These are phyloP conservation scores for Fusarium coffeatum DNA, from an alignment of 2,329 filamentous ascomycete species.

Conservation along the genomic window DNA sequence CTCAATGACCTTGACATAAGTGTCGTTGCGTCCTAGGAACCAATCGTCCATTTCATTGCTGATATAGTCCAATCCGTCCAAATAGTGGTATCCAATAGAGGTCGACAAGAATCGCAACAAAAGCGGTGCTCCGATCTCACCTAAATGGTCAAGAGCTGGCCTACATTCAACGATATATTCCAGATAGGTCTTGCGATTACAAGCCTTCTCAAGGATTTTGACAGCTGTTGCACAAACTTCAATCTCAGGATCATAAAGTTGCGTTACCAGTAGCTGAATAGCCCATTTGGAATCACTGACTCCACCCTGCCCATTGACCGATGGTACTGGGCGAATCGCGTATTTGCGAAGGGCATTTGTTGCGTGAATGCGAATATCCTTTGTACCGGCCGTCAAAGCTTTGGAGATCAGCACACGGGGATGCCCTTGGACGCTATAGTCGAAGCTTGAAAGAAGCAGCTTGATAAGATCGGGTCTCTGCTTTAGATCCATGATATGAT, in stretches of 20 bases:
- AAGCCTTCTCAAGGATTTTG: conserved; percentile 97
- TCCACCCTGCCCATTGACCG: conserved; percentile 52
- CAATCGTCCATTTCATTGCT: conserved; percentile 99
- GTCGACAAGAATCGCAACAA: conserved; percentile 93
- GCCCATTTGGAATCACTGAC: conserved; percentile 89
- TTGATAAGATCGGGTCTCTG: conserved; percentile 93
- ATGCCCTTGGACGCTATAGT: conserved; percentile 90
- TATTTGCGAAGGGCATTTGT: conserved; percentile 91
- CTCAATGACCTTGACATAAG: conserved; percentile 94
- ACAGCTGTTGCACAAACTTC: conserved; percentile 96
- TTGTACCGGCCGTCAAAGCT: conserved; percentile 89
- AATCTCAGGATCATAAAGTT: conserved; percentile 96
- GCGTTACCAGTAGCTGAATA: conserved; percentile 95
- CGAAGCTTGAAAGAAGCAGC: conserved; percentile 87
- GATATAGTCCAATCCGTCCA: conserved; percentile 97
- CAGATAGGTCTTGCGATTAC: conserved; percentile 88
- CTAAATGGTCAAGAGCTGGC: conserved; percentile 92
- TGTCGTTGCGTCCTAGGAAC: conserved; percentile 96
- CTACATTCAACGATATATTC: conserved; percentile 98
- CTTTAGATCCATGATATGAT: conserved; percentile 93
- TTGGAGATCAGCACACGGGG: conserved; percentile 93
- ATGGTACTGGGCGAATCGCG: conserved; percentile 66
- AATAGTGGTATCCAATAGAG: conserved; percentile 96
- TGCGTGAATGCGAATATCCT: conserved; percentile 89
- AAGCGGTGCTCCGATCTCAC: conserved; percentile 94